These are phyloP conservation scores for Phytopythium boreale DNA, from an alignment of 352 stramenopile genomes.

Conservation along the genomic window DNA sequence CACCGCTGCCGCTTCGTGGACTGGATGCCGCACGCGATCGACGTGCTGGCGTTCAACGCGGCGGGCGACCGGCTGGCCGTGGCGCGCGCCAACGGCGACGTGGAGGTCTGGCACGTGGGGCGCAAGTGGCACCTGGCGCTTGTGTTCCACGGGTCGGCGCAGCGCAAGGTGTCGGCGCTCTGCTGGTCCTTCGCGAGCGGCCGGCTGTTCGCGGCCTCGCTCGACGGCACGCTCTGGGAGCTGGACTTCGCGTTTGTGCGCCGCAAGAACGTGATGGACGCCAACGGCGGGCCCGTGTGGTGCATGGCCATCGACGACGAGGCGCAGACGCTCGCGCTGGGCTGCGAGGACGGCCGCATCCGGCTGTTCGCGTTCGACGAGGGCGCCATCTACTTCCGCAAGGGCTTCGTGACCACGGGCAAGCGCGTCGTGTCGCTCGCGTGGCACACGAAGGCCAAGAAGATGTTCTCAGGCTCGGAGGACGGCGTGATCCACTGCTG, in stretches of 20 bases:
- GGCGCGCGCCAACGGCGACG: constrained; percentile 71
- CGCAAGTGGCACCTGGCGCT: constrained; percentile 74
- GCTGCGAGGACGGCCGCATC: constrained; percentile 90
- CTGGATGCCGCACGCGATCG: constrained; percentile 74
- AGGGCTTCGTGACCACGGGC: constrained; percentile 75
- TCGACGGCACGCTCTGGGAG: constrained; percentile 81
- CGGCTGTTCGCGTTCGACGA: constrained; percentile 81
- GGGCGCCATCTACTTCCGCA: constrained; percentile 76
- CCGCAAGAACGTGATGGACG: constrained; percentile 81
- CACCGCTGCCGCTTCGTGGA: constrained; percentile 85
- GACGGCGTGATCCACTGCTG: constrained; percentile 88
- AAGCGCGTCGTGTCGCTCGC: constrained; percentile 80
- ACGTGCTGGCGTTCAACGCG: constrained; percentile 59
- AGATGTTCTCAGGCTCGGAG: constrained; percentile 85
- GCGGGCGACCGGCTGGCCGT: constrained; percentile 62
- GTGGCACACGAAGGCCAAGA: constrained; percentile 67
- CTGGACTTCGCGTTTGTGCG: constrained; percentile 66
- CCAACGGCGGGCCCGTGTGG: constrained; percentile 88
- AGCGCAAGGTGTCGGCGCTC: constrained; percentile 72
- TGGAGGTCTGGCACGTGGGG: constrained; percentile 73
- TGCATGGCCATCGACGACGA: constrained; percentile 74
- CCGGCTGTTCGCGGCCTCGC: constrained; percentile 65
- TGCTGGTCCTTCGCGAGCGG: constrained; percentile 36
- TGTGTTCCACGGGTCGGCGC: constrained; percentile 55
- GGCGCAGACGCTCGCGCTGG: constrained; percentile 67